Evolutionary conservation across 257 asterid genomes (phyloP), one percentile per base, ranked within the genome.

Genomic region (Fraxinus excelsior): DNA sequence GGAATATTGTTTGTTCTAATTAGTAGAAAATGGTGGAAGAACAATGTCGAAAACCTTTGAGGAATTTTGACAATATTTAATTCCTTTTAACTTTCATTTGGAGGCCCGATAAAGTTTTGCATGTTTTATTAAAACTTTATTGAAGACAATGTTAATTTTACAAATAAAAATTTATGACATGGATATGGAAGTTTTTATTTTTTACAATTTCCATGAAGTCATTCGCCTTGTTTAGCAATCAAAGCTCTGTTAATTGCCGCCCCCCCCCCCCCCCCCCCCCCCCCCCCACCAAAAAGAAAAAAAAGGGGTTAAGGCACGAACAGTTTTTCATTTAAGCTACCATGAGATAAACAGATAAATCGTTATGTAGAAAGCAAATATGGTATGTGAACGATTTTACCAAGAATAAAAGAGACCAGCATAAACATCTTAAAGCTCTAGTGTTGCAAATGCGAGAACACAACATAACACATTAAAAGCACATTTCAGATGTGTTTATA

Each of bases 161-260:
- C 14, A 42, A 42, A 42, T 42, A 10, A 11, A 42, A 10, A 42
- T 42, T 42, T 42, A 2, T 42, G 18, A 10, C 49, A 42, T 42
- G 16, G 49, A 42, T 3, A 38, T 38, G 3, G 1, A 42, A 42
- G 2, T 42, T 42, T 42, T 42, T 42, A 42, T 28, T 42, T 11
- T 3, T 11, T 42, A 42, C 12, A 10, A 42, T 42, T 42, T 42
- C 49, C 18, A 42, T 42, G 49, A 11, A 72, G 99, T 95, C 74
- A 90, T 97, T 82, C 97, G 85, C 79, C 91, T 89, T 83, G 77
- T 87, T 82, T 88, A 92, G 51, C 97, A 97, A 16, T 91, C 96
- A 78, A 89, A 78, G 82, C 91, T 90, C 86, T 84, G 96, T 76
- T 91, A 93, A 86, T 98, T 95, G 91, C 88, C n/a, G n/a, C n/a